phyloP scores from a whole-genome alignment of 306 rosid genomes.

The Carpinus viminea region DNA sequence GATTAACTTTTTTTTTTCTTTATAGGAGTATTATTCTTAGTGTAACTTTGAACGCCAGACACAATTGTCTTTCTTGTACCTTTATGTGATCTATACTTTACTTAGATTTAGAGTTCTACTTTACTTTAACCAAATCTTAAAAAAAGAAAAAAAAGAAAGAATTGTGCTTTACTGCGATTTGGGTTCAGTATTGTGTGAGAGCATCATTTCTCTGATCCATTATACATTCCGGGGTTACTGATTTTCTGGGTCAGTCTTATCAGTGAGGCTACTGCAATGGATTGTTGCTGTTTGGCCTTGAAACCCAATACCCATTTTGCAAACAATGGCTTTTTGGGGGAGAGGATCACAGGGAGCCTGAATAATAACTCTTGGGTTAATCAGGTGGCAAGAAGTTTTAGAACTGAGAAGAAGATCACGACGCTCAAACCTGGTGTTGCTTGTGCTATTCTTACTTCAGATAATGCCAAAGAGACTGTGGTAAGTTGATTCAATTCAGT shows the following conservation, averaged over 20 bases:
- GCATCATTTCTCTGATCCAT: conserved; percentile 31
- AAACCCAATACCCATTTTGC: conserved; percentile 42
- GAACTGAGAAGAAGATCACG: conserved; percentile 42
- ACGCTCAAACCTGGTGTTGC: conserved; percentile 50
- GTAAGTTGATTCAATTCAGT: conserved; percentile 45
- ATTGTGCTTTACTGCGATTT: conserved; percentile 34
- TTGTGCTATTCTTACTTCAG: conserved; percentile 65
- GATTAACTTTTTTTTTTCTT: conserved; percentile 19
- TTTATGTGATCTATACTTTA: conserved; percentile 39
- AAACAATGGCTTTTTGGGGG: conserved; percentile 57
- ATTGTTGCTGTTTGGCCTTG: conserved; percentile 53
- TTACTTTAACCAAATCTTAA: neutral
- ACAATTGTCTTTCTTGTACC: conserved; percentile 27
- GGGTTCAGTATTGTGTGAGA: conserved; percentile 20
- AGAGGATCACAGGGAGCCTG: conserved; percentile 49
- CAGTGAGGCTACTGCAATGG: conserved; percentile 49
- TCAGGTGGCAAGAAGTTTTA: conserved; percentile 33
- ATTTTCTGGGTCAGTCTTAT: conserved; percentile 13
- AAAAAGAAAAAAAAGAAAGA: neutral
- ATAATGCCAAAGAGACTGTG: conserved; percentile 44
- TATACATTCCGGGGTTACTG: conserved; percentile 15
- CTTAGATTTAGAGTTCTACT: conserved; percentile 27
- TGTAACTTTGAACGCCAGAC: conserved; percentile 31
- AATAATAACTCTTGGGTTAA: conserved; percentile 42
- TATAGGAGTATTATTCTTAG: conserved; percentile 14